A percentile compares a stretch with the other conserved stretches of the same genome.
These are phyloP conservation scores for Calonectria henricotiae DNA, from an alignment of 2,329 filamentous ascomycete species.

Conservation along the genomic window DNA sequence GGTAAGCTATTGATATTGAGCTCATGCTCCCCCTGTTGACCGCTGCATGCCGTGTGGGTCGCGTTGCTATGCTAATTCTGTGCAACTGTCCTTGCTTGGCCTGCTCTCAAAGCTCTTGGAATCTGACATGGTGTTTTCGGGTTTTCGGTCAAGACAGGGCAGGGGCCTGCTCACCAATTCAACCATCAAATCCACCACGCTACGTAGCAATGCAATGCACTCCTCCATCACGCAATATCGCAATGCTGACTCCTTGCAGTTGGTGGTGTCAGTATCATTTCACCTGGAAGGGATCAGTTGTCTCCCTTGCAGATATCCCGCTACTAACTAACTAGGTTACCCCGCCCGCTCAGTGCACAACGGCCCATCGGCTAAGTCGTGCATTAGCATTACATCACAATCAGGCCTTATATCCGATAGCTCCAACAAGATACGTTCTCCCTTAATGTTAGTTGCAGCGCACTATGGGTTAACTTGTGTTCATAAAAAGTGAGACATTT, in stretches of 20 bases:
- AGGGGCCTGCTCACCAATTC: not conserved
- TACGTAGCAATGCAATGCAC: conserved; percentile 14
- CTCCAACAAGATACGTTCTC: not conserved
- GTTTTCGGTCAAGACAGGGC: not conserved
- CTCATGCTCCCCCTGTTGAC: not conserved
- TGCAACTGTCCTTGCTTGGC: not conserved
- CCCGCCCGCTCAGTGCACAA: not conserved
- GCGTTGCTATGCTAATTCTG: conserved; percentile 5
- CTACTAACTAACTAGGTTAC: not conserved
- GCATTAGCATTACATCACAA: not conserved
- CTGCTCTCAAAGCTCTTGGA: not conserved
- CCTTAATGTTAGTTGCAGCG: not conserved
- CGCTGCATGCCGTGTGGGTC: conserved; percentile 15
- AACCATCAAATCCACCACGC: not conserved
- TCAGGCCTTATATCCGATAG: not conserved
- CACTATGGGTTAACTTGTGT: not conserved
- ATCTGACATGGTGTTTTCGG: conserved; percentile 15
- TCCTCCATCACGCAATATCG: conserved; percentile 13
- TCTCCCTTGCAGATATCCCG: not conserved
- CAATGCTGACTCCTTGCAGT: conserved; percentile 5
- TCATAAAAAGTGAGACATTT: not conserved
- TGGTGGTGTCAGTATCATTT: not conserved
- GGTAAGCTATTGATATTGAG: not conserved
- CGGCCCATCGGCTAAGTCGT: not conserved
- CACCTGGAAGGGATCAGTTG: not conserved